Percentiles rank a stretch among this genome's conserved stretches.
Conservation (phyloP, 208 protist species). For the Plasmodiophora brassicae region DNA sequence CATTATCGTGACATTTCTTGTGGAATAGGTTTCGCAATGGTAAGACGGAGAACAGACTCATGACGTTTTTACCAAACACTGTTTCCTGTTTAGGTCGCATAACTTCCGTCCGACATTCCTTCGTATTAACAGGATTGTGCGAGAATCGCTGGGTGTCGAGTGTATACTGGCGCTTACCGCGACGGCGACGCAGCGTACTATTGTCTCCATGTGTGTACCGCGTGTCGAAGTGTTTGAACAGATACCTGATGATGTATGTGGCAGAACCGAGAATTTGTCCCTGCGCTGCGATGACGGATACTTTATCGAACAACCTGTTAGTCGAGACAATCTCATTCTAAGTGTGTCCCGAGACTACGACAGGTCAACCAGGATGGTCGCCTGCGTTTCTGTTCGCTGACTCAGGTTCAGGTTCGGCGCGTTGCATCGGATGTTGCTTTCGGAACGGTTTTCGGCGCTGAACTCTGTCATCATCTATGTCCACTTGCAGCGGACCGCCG, state of each 20-base stretch:
- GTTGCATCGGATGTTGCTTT: not conserved
- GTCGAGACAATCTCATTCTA: slow-evolving; percentile 45
- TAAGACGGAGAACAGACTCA: not conserved
- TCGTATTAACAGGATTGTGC: slow-evolving; percentile 33
- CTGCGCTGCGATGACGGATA: slow-evolving; percentile 36
- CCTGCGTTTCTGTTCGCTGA: not conserved
- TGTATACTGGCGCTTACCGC: slow-evolving; percentile 55
- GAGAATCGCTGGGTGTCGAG: slow-evolving; percentile 11
- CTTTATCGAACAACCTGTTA: not conserved
- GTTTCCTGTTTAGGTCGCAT: slow-evolving; percentile 67
- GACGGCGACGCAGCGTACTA: slow-evolving; percentile 46
- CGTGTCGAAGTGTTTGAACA: not conserved
- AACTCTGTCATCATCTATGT: slow-evolving; percentile 11
- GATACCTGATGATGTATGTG: not conserved
- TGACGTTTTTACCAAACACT: not conserved
- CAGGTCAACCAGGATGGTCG: not conserved
- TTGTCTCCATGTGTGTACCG: slow-evolving; percentile 15
- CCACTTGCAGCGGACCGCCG: not conserved
- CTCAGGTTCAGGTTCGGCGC: not conserved
- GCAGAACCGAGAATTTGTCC: not conserved
- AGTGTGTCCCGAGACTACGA: not conserved
- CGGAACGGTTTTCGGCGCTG: not conserved
- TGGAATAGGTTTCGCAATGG: not conserved
- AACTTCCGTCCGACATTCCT: slow-evolving; percentile 73
- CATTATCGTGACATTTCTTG: not conserved